Conservation (phyloP, 2,329 filamentous ascomycete genomes). For the Pseudocercospora cruenta region DNA sequence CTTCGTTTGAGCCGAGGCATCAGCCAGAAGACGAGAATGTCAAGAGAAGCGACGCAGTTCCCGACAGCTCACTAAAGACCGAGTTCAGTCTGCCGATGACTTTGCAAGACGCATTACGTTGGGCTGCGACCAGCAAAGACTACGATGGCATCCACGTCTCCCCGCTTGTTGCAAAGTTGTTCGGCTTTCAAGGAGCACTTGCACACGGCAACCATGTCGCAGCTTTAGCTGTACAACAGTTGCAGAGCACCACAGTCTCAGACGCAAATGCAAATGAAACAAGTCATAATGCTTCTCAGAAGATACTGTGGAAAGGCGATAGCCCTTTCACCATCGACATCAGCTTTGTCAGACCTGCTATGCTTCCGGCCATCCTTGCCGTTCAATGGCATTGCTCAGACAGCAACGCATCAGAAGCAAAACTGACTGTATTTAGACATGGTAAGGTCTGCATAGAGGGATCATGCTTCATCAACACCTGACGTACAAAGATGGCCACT, state of each 20-base stretch:
- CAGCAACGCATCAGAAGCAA: neutral
- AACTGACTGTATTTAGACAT: neutral
- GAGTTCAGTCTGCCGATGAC: conserved; percentile 3
- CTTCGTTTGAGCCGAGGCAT: conserved; percentile 10
- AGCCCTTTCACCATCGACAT: conserved; percentile 13
- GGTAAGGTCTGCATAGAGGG: conserved; percentile 12
- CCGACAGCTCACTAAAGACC: neutral
- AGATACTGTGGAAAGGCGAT: conserved; percentile 10
- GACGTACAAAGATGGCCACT: neutral
- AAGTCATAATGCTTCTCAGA: neutral
- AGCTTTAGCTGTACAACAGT: conserved; percentile 19
- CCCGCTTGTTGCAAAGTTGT: conserved; percentile 16
- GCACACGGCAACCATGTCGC: conserved; percentile 29
- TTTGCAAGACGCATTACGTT: conserved; percentile 16
- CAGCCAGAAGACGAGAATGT: neutral
- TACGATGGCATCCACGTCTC: conserved; percentile 30
- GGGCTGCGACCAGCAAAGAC: conserved; percentile 27
- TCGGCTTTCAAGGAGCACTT: conserved; percentile 25
- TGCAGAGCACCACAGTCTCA: neutral
- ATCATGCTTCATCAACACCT: neutral
- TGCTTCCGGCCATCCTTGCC: conserved; percentile 14
- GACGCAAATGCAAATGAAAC: neutral
- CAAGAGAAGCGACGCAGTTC: neutral
- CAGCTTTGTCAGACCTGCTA: conserved; percentile 17
- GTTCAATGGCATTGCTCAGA: conserved; percentile 3